Evolutionary conservation across 2,329 filamentous ascomycete species (phyloP), one percentile per base, ranked within the genome.

Genomic region (Tolypocladium tundrense): DNA sequence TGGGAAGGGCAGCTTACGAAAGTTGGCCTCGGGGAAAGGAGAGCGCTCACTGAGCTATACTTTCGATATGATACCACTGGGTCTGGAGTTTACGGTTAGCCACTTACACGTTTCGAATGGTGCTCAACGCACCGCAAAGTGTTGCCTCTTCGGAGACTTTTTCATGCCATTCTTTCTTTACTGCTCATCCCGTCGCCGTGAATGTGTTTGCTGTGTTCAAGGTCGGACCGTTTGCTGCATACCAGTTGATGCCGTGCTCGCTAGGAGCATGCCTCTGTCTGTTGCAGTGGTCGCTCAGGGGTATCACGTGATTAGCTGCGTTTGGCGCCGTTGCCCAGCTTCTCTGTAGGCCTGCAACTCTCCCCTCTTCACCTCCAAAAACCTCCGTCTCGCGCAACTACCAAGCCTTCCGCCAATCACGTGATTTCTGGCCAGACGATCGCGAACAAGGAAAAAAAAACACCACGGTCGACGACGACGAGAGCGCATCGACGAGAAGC

Each of bases 51-150:
- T 57, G 62, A 54, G 62, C 59, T 64, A 53, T 62, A 57, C 58
- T 60, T 61, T 60, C 65, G 67, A 69, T 63, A 72, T 72, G 70
- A 72, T 72, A 72, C 70, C 70, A 72, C 60, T 64, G 67, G 68
- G 62, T 60, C 55, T 64, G 70, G 70, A 64, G 66, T 69, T 67
- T 67, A 62, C 60, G 62, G 53, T 40, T 50, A 48, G 19, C 33
- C 54, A 56, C 50, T 54, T 52, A 55, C 31, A 56, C 51, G n/a
- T 31, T 39, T 45, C 24, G 45, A 27, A 24, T n/a, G 21, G 52
- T 19, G 53, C 37, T 53, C 24, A 42, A 40, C 48, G 27, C 37
- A 27, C 35, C 52, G n/a, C 42, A 52, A 54, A 43, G 52, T 42
- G 35, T 27, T 57, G 37, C 53, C 37, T 51, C 42, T 33, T 43